These are phyloP conservation scores for Didymella segeticola DNA, from an alignment of 2,329 filamentous ascomycete species.

Conservation along the genomic window DNA sequence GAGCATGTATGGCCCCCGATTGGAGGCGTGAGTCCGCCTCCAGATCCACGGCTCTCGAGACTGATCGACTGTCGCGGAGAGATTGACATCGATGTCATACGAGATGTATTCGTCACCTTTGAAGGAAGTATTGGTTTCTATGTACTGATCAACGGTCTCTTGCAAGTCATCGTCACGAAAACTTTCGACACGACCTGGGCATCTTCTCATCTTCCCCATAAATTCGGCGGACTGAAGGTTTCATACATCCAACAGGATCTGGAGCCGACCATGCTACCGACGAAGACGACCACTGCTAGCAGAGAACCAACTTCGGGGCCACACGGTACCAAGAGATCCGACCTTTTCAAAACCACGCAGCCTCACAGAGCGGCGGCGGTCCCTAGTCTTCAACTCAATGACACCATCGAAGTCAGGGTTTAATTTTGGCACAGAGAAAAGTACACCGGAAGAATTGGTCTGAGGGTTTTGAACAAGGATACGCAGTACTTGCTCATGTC, in stretches of 20 bases:
- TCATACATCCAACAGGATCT: background rate
- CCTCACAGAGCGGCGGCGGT: no score
- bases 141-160: background rate
- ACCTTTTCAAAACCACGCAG: no score
- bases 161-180: background rate
- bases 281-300: no score
- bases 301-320: no score
- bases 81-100: background rate
- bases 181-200: background rate
- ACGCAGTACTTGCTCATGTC: constrained; percentile 28
- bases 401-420: no score
- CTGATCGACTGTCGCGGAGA: background rate
- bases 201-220: background rate
- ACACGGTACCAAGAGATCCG: no score
- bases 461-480: constrained; percentile 17
- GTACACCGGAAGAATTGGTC: constrained; percentile 26
- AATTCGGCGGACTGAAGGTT: background rate
- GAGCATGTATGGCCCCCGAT: background rate
- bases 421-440: no score
- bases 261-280: background rate
- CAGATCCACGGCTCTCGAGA: background rate
- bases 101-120: background rate
- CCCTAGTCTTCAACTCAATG: no score
- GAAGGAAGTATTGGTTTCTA: background rate
- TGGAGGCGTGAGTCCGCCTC: background rate